These are phyloP conservation scores for Colletotrichum lini DNA, from an alignment of 2,329 filamentous ascomycete genomes.

Conservation along the genomic window DNA sequence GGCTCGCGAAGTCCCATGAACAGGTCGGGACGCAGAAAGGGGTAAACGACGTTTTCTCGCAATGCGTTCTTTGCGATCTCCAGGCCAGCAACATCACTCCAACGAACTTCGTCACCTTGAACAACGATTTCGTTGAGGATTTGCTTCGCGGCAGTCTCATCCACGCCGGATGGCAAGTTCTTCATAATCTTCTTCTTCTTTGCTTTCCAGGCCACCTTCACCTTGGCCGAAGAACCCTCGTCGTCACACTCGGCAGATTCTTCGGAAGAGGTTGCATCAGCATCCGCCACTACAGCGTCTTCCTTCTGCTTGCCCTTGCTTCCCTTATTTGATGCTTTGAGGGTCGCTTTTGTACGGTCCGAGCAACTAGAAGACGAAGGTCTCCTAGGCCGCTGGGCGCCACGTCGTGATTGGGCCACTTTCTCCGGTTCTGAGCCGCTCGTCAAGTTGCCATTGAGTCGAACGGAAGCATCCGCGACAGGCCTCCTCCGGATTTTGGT, in stretches of 20 bases:
- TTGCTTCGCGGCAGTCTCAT: conserved; percentile 86
- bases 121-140: conserved; percentile 98
- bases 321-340: conserved; percentile 6
- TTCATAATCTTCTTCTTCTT: conserved; percentile 78
- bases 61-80: conserved; percentile 92
- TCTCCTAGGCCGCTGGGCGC: background rate
- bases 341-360: background rate
- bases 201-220: conserved; percentile 70
- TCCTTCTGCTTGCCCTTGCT: conserved; percentile 50
- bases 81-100: conserved; percentile 92
- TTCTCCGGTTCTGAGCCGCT: conserved; percentile 33
- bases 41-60: conserved; percentile 97
- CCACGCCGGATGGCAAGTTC: conserved; percentile 84
- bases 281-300: conserved; percentile 56
- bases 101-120: conserved; percentile 93
- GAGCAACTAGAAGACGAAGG: conserved; percentile 32
- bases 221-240: conserved; percentile 57
- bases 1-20: conserved; percentile 97
- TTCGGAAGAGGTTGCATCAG: conserved; percentile 63
- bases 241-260: conserved; percentile 55
- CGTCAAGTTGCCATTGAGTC: conserved; percentile 4
- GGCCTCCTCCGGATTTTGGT: conserved; percentile 35
- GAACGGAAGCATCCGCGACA: conserved; percentile 1
- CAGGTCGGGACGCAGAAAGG: conserved; percentile 92
- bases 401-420: conserved; percentile 4